Percentiles rank a stretch among this genome's conserved stretches.
Evolutionary conservation across 345 rosid species (phyloP).

Genomic region (Sisymbrium irio): DNA sequence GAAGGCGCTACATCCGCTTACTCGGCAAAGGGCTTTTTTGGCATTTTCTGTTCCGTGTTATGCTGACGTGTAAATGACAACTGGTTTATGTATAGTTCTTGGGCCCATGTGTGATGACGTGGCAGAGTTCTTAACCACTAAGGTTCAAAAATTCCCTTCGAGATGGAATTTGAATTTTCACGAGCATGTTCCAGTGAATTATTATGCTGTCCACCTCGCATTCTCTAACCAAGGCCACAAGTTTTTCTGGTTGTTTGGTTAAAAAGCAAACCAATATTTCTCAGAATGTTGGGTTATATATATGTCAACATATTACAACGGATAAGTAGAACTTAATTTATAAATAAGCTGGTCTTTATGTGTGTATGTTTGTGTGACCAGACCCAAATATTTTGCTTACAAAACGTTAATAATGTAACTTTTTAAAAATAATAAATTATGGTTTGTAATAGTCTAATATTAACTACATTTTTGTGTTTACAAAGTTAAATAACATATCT

Average conservation of each 20-base stretch:
- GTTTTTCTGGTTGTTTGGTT: background rate
- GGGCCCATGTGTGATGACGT: background rate
- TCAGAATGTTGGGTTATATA: background rate
- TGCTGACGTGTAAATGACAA: constrained; percentile 17
- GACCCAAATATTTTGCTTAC: background rate
- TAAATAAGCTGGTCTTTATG: background rate
- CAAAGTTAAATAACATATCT: too few species aligned
- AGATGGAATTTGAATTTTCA: constrained; percentile 12
- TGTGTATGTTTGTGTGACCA: background rate
- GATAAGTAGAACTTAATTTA: background rate
- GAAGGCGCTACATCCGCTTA: constrained; percentile 11
- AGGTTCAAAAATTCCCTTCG: background rate
- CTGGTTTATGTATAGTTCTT: background rate
- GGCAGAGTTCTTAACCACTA: background rate
- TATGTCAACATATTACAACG: background rate
- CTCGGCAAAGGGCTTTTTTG: constrained; percentile 9
- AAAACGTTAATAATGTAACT: background rate
- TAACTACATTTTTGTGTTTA: too few species aligned
- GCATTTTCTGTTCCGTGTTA: background rate
- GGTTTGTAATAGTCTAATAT: background rate
- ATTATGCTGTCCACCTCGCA: constrained; percentile 18
- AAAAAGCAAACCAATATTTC: background rate
- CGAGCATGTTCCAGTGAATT: constrained; percentile 22
- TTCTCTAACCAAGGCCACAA: background rate
- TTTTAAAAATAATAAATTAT: background rate